Evolutionary conservation across 1,284 basidiomycete genomes (phyloP).

Genomic region (Irpex sp.): DNA sequence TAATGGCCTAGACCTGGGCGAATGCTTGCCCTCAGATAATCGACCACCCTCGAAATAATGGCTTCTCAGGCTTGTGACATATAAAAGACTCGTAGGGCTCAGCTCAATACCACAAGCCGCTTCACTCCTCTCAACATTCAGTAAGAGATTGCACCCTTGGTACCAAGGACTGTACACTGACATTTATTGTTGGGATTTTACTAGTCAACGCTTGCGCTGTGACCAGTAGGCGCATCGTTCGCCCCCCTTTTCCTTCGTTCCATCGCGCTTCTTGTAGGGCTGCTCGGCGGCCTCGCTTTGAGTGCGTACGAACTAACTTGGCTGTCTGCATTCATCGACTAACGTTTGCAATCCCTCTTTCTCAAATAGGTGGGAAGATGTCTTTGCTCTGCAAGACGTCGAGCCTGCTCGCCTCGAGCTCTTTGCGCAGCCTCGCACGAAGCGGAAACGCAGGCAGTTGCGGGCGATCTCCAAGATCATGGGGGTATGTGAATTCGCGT

Average conservation of each 20-base stretch:
- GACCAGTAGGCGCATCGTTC: constrained; percentile 18
- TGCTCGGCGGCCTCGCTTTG: constrained; percentile 32
- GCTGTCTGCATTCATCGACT: not conserved
- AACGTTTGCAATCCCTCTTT: not conserved
- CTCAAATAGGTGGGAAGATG: not conserved
- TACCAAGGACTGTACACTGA: not conserved
- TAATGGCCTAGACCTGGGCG: too few species aligned
- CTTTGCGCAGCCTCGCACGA: constrained; percentile 28
- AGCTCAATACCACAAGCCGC: not conserved
- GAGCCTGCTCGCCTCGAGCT: constrained; percentile 22
- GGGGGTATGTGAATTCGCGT: constrained; percentile 13
- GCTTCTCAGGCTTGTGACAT: too few species aligned
- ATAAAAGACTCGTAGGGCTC: too few species aligned
- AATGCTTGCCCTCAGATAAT: too few species aligned
- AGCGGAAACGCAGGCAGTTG: constrained; percentile 24
- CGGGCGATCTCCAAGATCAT: constrained; percentile 23
- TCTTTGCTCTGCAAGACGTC: not conserved
- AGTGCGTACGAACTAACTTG: constrained; percentile 15
- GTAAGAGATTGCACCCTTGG: not conserved
- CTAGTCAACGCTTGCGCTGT: not conserved
- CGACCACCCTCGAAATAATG: too few species aligned
- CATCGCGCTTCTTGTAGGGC: constrained; percentile 38
- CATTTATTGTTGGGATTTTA: not conserved
- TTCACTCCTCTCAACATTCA: not conserved
- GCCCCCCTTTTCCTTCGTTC: constrained; percentile 29